Evolutionary conservation across 495 filamentous ascomycete genomes (phyloP).

Genomic region (Xylaria bambusicola): DNA sequence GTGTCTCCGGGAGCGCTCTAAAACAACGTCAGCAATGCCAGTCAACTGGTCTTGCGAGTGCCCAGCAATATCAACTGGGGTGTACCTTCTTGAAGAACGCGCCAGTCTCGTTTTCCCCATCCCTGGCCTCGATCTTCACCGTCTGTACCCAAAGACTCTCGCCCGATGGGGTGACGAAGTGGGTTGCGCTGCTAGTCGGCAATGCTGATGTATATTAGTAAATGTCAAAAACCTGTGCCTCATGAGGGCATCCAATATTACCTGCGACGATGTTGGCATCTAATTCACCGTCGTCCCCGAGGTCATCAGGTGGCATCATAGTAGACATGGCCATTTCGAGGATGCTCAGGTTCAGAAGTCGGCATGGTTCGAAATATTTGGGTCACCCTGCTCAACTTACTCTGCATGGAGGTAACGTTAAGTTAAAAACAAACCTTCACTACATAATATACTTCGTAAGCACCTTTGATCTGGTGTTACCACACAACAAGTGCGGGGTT

Average conservation of each 20-base stretch:
- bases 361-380: background rate
- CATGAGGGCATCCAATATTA: background rate
- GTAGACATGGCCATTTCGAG: background rate
- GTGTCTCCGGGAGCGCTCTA: constrained; percentile 27
- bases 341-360: background rate
- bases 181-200: background rate
- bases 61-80: no score
- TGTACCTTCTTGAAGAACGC: background rate
- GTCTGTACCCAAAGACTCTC: constrained; percentile 3
- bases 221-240: background rate
- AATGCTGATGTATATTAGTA: background rate
- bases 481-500: background rate
- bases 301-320: background rate
- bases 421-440: background rate
- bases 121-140: background rate
- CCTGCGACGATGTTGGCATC: constrained; percentile 3
- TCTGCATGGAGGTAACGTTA: background rate
- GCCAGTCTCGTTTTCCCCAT: background rate
- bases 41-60: background rate
- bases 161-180: constrained; percentile 1
- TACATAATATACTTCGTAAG: background rate
- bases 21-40: background rate
- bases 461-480: background rate
- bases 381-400: no score
- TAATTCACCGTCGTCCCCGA: background rate